Base-by-base conservation (phyloP, 495 filamentous ascomycete species). In the Lasiosphaeriaceae sp. region DNA sequence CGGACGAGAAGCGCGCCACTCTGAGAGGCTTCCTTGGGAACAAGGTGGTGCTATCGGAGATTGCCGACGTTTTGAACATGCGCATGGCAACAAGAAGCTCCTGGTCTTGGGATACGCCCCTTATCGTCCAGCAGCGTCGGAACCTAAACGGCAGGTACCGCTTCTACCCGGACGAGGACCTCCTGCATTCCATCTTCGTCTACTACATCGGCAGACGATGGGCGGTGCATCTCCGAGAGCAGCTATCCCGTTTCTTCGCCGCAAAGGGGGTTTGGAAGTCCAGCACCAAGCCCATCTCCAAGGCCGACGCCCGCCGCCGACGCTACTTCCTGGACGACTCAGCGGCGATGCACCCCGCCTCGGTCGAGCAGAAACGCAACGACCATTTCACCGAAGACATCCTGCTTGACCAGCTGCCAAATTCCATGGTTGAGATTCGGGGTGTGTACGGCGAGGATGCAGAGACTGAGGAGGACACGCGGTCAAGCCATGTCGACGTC, bases 11-110 rank as follows among this genome's bases (percentile, higher is more conserved):
- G 64, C 70, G 75, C 3, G 63, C 65, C 11, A 77, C 79, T 9
- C 59, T 88, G 39, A 75, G 79, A 49, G 85, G 86, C 41, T 86
- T 88, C 53, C 70, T 79, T 51, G 73, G 71, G 20, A 85, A 85
- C 61, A 66, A 75, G 2, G 71, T 79, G 3, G 79, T 87, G 1
- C 69, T 82, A 0, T 67, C 70, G 31, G 86, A 89, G 63, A 80
- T 90, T n/a, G 78, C 77, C 11, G 84, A 89, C 55, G 84, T 89
- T 12, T 68, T 90, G 44, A 89, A 87, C 66, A 86, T 89, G 81
- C 74, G 84, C 24, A 77, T 87, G 57, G 74, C 80, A 0, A 71
- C 78, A 11, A 64, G 87, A 5, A 72, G 77, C 3, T 75, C 69
- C 22, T 90, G 86, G 86, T 58, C 63, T 12, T 89, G 84, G 85